Base-by-base conservation (phyloP, 1,284 basidiomycete species). In the Sparassis latifolia region DNA sequence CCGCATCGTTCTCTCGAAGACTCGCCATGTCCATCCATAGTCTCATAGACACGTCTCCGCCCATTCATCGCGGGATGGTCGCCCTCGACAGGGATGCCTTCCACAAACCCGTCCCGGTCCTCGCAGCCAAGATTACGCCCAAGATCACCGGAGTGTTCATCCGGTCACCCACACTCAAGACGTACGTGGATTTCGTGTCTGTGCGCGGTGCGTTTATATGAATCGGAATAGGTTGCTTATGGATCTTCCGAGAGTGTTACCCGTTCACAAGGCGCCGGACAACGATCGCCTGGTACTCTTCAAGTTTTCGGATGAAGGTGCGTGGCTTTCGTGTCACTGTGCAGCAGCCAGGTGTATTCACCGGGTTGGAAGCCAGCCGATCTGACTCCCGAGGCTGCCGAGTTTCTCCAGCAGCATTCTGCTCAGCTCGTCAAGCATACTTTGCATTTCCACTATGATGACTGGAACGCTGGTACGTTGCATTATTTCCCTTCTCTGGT, bases 381-480 rank as follows among this genome's bases (percentile, higher is more conserved):
- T 45, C 69, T 93, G 59, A 69, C 82, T 28, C 62, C 68, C 2
- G 77, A 78, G 33, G 74, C 81, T 33, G 67, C 70, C 45, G 67
- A 76, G 4, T 81, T 82, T 59, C 66, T 95, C 48, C 66, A 74
- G 33, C 64, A 67, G 20, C 73, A 85, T 55, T 69, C 74, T 1
- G 75, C 73, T 30, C 77, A 78, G 10, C 61, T 92, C n/a, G 71
- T 79, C 9, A 67, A 70, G 7, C 78, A 90, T 61, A 70, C 68
- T 2, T 57, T 97, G 33, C 69, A 82, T 20, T 69, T 97, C 28
- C 77, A 80, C 52, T 97, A 97, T 63, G 77, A 88, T 61, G 86
- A 91, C 65, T 97, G 92, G 92, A 84, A 77, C 3, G 79, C 88
- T 49, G 84, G 92, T 92, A 57, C 50, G 73, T 59, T 10, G 48